These are phyloP conservation scores for Yarrowia sp. DNA, from an alignment of 805 yeast species.

Conservation along the genomic window DNA sequence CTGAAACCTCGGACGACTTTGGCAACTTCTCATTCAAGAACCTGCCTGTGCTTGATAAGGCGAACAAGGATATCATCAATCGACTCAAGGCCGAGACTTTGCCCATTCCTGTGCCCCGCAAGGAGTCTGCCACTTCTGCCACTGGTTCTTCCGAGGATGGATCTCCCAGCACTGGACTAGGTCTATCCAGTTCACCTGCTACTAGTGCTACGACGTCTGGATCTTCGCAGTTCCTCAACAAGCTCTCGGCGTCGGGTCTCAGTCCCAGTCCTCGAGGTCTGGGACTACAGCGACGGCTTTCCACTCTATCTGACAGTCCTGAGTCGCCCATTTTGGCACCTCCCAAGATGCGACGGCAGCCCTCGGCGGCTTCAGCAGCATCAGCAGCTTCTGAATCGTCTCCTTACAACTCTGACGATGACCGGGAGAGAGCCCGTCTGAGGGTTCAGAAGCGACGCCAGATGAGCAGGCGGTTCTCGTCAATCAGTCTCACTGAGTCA, in stretches of 20 bases:
- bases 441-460: conserved; percentile 58
- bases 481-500: conserved; percentile 36
- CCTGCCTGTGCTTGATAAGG: conserved; percentile 86
- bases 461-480: conserved; percentile 54
- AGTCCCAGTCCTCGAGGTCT: conserved; percentile 28
- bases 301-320: conserved; percentile 20
- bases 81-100: conserved; percentile 83
- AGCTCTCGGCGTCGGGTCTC: conserved; percentile 28
- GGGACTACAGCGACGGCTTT: conserved; percentile 19
- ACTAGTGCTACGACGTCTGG: conserved; percentile 17
- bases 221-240: conserved; percentile 23
- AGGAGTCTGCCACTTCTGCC: conserved; percentile 20
- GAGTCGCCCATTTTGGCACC: conserved; percentile 30
- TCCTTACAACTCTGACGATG: conserved; percentile 70
- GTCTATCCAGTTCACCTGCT: conserved; percentile 27
- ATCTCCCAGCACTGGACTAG: conserved; percentile 23
- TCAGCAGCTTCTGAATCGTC: conserved; percentile 45
- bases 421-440: conserved; percentile 28
- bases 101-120: conserved; percentile 37
- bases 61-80: conserved; percentile 90
- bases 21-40: conserved; percentile 93
- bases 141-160: conserved; percentile 30
- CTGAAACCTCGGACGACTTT: conserved; percentile 70
- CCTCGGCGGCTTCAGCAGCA: conserved; percentile 51
- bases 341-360: conserved; percentile 30